A percentile compares a stretch with the other conserved stretches of the same genome.
Conservation (phyloP, 495 filamentous ascomycete genomes). For the Lophiostoma macrostomum region DNA sequence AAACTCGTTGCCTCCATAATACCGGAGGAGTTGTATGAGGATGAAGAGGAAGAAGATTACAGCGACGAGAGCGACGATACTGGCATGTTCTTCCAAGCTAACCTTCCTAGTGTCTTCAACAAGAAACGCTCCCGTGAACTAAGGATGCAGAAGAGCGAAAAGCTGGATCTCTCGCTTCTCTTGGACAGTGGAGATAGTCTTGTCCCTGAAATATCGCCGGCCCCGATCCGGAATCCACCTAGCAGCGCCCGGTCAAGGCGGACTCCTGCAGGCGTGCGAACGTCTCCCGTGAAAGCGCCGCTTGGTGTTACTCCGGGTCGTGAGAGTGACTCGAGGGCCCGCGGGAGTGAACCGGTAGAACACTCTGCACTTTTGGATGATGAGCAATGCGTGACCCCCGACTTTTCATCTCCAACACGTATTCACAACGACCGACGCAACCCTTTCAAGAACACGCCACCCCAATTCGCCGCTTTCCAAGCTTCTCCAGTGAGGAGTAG, state of each 20-base stretch:
- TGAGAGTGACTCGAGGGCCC: no score
- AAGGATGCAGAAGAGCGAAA: not conserved
- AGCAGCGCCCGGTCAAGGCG: not conserved
- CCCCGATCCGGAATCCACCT: not conserved
- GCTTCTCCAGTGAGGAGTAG: slow-evolving; percentile 19
- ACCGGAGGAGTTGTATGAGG: not conserved
- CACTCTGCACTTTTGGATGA: no score
- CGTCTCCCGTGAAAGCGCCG: no score
- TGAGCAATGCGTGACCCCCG: no score
- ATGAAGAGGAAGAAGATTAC: slow-evolving; percentile 14
- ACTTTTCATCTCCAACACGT: no score
- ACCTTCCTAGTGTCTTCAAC: slow-evolving; percentile 35
- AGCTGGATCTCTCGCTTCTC: slow-evolving; percentile 23
- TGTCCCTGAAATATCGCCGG: slow-evolving; percentile 12
- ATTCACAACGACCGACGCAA: no score
- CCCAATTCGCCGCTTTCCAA: slow-evolving; percentile 5
- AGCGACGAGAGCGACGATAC: slow-evolving; percentile 38
- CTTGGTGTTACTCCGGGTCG: no score
- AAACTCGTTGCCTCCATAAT: no score
- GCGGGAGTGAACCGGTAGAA: no score
- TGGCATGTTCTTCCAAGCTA: slow-evolving; percentile 40
- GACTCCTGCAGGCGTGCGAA: no score
- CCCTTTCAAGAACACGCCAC: slow-evolving; percentile 19
- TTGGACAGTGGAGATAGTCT: slow-evolving; percentile 15
- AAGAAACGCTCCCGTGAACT: not conserved